Evolutionary conservation across 805 yeast species (phyloP), one percentile per base, ranked within the genome.

Genomic region (Ogataea henricii): DNA sequence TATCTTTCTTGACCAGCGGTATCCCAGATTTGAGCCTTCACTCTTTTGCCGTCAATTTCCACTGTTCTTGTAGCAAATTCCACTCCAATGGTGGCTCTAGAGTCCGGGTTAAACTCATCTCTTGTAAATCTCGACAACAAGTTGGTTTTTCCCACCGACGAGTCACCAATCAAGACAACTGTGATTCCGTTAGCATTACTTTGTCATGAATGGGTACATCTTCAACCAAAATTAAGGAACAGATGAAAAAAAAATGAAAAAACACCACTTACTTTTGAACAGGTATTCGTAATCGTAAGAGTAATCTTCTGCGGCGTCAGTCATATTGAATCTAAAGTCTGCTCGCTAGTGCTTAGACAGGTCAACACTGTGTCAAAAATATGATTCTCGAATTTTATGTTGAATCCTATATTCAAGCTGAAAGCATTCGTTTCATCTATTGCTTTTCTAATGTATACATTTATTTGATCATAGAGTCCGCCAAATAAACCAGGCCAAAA

Each of bases 1-100:
- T 94, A 92, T 68, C 99, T 83, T 70, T 92, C 99, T 74, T 92
- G 99, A 52, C 99, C 99, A 2, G 99, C 99, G 30, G 99, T 92
- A 70, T 92, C 99, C 99, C 99, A 92, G 58, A 90, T 85, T 70
- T 89, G 96, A 3, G 95, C 92, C 67, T 88, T 89, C 58, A 88
- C 85, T 65, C 89, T 73, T 63, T 86, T 87, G 36, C 89, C 90
- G 56, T 87, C 92, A 53, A 87, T 83, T 60, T 87, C 92, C 47
- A 94, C 83, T 2, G 97, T 91, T 67, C 97, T 80, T 18, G 98
- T 94, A 37, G 98, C 98, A 73, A 92, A 92, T 70, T 94, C 99
- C 43, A 94, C 99, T 40, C 99, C 99, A 64, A 92, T 92, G 22
- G 99, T 92, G 45, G 96, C 87, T 69, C 94, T 84, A 14, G 94